These are phyloP conservation scores for Medicago truncatula DNA, from an alignment of 306 rosid species.

Conservation along the genomic window MtrunA17r5.0-ANR NC_053045.1:29728001-29728500, in stretches of 20 bases:
- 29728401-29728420: conserved; percentile 43
- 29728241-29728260: neutral
- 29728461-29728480: conserved; percentile 40
- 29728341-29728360: neutral
- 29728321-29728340: conserved; percentile 23
- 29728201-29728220: conserved; percentile 4
- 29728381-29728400: neutral
- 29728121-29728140: too few relatives aligned
- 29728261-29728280: neutral
- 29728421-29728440: conserved; percentile 25
- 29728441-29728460: conserved; percentile 43
- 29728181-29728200: conserved; percentile 17
- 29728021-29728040: too few relatives aligned
- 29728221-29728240: neutral
- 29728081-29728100: too few relatives aligned
- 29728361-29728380: conserved; percentile 6
- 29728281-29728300: neutral
- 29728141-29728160: too few relatives aligned
- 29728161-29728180: neutral
- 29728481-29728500: conserved; percentile 55
- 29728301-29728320: neutral
- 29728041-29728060: too few relatives aligned
- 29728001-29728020: too few relatives aligned
- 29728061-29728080: too few relatives aligned
- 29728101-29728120: neutral